Evolutionary conservation across 805 yeast species (phyloP), one percentile per base, ranked within the genome.

Genomic region (Lipomyces kockii): DNA sequence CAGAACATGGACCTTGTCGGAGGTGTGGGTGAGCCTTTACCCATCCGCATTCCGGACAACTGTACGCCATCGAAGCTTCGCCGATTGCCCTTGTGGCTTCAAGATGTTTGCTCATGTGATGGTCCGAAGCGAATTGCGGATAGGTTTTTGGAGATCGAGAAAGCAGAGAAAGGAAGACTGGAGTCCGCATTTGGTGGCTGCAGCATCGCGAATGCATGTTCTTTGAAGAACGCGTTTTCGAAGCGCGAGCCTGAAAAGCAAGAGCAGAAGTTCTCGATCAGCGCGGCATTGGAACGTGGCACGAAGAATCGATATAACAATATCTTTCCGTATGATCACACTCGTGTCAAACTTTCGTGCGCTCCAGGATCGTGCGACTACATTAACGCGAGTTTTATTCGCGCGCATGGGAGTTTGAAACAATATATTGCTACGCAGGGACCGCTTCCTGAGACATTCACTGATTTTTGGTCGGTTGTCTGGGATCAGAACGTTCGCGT

Each of bases 371-470:
- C 60, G 57, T 77, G 80, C 63, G 92, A 88, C 75, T 93, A 94
- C 76, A 90, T 93, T 72, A 93, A 93, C 78, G 99, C 98, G 0
- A 89, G 91, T 59, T 90, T 88, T 77, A 78, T 91, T 43, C 61
- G 71, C 70, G 74, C 84, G 73, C 72, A 74, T 73, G 57, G 78
- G 74, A 74, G 80, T 70, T 70, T 70, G 11, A 73, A 76, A 52
- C 83, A 84, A 53, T 90, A 89, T 75, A 92, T 94, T 74, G 98
- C 98, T 0, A 88, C 98, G 0, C 99, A 94, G 75, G 99, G 97
- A 1, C 98, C 99, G 2, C 78, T 94, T 66, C 81, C 82, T 0
- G 87, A 86, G 46, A 92, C 99, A 0, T 84, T 90, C 58, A 87
- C 86, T 29, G 98, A 94, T 76, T 94, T 95, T 74, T 92, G 95